Conservation (phyloP, 2,329 filamentous ascomycete genomes). For the Sporothrix dimorphospora region DNA sequence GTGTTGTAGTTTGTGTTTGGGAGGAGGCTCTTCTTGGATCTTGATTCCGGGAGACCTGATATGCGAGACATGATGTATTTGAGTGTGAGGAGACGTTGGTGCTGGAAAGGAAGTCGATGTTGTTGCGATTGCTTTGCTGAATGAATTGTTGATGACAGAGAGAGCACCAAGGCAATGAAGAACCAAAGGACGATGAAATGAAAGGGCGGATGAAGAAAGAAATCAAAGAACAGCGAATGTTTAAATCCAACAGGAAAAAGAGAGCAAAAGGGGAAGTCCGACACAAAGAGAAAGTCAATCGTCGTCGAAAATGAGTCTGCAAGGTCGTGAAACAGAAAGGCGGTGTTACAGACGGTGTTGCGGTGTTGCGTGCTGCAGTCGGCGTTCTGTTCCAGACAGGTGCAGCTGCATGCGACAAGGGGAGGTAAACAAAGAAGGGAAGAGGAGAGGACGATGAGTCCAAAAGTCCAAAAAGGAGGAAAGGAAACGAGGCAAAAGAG, state of each 20-base stretch:
- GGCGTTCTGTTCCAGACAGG: constrained; percentile 20
- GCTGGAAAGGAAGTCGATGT: not conserved
- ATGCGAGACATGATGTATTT: constrained; percentile 26
- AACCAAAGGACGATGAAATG: not conserved
- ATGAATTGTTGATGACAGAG: not conserved
- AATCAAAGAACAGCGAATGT: not conserved
- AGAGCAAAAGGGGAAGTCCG: not conserved
- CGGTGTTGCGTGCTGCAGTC: constrained; percentile 21
- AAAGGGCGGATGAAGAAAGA: not conserved
- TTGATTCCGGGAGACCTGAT: constrained; percentile 17
- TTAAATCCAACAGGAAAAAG: not conserved
- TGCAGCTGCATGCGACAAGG: constrained; percentile 21
- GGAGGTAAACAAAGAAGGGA: constrained; percentile 4
- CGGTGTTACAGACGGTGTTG: constrained; percentile 20
- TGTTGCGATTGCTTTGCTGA: not conserved
- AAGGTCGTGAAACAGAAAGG: constrained; percentile 15
- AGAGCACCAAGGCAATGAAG: not conserved
- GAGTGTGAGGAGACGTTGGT: not conserved
- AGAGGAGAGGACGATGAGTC: not conserved
- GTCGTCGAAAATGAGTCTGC: not conserved
- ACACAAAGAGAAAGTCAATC: constrained; percentile 7
- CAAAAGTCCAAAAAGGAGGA: not conserved
- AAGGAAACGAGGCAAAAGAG: not conserved
- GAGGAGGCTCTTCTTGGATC: constrained; percentile 27
- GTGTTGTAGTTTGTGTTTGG: constrained; percentile 57